phyloP scores from a whole-genome alignment of 2,329 filamentous ascomycete genomes.

The Pyrenochaeta sp. region DNA sequence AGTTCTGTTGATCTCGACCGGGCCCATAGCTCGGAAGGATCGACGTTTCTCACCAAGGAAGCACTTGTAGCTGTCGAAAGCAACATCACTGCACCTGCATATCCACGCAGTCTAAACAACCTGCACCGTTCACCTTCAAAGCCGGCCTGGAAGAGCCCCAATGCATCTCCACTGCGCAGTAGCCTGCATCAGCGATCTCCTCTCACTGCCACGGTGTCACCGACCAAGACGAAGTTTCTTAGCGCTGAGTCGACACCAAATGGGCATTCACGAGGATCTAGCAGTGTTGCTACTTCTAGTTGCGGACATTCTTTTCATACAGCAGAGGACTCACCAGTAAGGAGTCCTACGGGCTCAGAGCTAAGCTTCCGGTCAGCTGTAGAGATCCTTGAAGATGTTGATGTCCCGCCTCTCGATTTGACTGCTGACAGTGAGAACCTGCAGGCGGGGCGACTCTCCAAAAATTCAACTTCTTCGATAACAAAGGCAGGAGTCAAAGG shows the following conservation, averaged over 20 bases:
- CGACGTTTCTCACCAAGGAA: conserved; percentile 41
- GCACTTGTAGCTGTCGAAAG: conserved; percentile 31
- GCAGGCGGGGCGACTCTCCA: conserved; percentile 9
- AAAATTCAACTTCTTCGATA: background rate
- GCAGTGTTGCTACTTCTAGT: conserved; percentile 29
- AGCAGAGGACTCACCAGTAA: conserved; percentile 41
- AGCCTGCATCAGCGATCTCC: conserved; percentile 16
- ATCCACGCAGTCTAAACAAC: conserved; percentile 20
- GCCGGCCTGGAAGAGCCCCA: conserved; percentile 28
- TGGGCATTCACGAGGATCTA: conserved; percentile 19
- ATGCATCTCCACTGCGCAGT: conserved; percentile 20
- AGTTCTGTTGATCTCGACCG: conserved; percentile 27
- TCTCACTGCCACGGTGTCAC: conserved; percentile 28
- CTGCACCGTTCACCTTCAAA: conserved; percentile 26
- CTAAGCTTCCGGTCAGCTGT: conserved; percentile 28
- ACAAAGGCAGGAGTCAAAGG: conserved; percentile 1
- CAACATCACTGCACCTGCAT: conserved; percentile 21
- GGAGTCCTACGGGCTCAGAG: conserved; percentile 30
- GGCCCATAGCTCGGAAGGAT: conserved; percentile 14
- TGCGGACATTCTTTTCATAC: conserved; percentile 29
- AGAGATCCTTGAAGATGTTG: conserved; percentile 17
- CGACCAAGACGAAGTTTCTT: conserved; percentile 17
- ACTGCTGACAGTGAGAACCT: conserved; percentile 24
- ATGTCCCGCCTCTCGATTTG: conserved; percentile 12
- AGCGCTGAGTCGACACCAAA: background rate